Conservation (phyloP, 805 yeast genomes). For the Schwanniomyces sp. region DNA sequence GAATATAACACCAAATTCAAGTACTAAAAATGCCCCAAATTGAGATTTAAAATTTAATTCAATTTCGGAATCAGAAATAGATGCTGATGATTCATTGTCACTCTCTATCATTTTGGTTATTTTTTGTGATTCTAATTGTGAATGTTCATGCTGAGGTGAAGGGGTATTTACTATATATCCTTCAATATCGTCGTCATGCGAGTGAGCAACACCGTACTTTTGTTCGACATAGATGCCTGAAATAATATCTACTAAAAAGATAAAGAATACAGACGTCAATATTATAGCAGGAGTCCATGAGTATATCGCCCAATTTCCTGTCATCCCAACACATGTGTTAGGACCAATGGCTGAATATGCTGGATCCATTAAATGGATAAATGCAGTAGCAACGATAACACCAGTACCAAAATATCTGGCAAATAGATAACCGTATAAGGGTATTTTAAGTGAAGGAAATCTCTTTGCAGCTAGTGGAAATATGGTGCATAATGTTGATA, state of each 20-base stretch:
- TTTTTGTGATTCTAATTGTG: neutral
- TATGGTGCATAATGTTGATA: conserved; percentile 29
- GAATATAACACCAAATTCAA: conserved; percentile 34
- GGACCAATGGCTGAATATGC: conserved; percentile 35
- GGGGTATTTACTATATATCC: conserved; percentile 8
- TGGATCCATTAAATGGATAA: conserved; percentile 71
- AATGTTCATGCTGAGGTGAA: neutral
- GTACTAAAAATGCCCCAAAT: conserved; percentile 31
- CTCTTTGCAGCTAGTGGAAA: conserved; percentile 26
- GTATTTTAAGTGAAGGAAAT: conserved; percentile 19
- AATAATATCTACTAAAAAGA: conserved; percentile 45
- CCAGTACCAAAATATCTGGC: conserved; percentile 83
- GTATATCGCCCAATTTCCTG: conserved; percentile 50
- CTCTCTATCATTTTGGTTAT: neutral
- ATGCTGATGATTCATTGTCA: neutral
- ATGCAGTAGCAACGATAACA: conserved; percentile 79
- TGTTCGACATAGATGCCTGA: conserved; percentile 43
- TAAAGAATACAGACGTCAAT: conserved; percentile 41
- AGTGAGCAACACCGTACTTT: conserved; percentile 25
- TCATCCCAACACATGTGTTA: conserved; percentile 38
- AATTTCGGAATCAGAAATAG: neutral
- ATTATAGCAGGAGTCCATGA: conserved; percentile 61
- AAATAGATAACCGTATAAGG: conserved; percentile 57
- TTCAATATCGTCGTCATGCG: conserved; percentile 17
- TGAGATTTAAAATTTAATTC: conserved; percentile 38